Conservation (phyloP, 176 grass and related monocot species). For the Bonia amplexicaulis region DNA sequence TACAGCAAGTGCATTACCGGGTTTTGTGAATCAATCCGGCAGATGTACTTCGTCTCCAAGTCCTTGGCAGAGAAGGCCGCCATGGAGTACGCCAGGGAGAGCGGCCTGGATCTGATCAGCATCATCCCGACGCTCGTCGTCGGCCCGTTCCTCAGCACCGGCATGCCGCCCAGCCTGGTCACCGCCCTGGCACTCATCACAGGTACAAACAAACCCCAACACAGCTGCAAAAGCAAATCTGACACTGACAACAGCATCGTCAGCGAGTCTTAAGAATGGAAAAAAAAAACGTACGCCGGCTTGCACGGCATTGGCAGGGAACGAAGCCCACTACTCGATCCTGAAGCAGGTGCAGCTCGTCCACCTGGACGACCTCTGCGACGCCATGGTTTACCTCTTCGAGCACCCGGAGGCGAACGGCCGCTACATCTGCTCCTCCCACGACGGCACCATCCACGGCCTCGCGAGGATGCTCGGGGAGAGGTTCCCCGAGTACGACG, state of each 20-base stretch:
- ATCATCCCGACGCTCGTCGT: constrained; percentile 81
- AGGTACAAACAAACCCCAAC: not conserved
- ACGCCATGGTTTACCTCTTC: constrained; percentile 68
- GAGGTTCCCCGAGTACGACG: constrained; percentile 54
- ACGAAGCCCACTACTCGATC: constrained; percentile 72
- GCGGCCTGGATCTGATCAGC: constrained; percentile 71
- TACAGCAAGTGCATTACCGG: not conserved
- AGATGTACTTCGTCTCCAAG: constrained; percentile 98
- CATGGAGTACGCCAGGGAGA: constrained; percentile 55
- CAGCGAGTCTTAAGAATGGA: not conserved
- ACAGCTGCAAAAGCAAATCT: not conserved
- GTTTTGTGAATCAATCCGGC: not conserved
- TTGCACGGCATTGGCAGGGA: constrained; percentile 27
- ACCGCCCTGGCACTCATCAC: constrained; percentile 78
- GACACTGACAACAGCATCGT: not conserved
- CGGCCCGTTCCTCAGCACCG: constrained; percentile 64
- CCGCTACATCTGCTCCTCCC: constrained; percentile 79
- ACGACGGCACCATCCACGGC: constrained; percentile 70
- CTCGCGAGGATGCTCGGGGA: constrained; percentile 62
- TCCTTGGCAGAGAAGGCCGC: constrained; percentile 81
- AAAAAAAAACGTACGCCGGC: not conserved
- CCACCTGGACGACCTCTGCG: constrained; percentile 86
- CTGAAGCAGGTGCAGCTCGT: constrained; percentile 72
- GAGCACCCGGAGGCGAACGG: constrained; percentile 63
- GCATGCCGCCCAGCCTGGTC: constrained; percentile 82